Percentiles rank a stretch among this genome's conserved stretches.
phyloP scores from a whole-genome alignment of 2,329 filamentous ascomycete species.

The Epicoccum sorghinum region DNA sequence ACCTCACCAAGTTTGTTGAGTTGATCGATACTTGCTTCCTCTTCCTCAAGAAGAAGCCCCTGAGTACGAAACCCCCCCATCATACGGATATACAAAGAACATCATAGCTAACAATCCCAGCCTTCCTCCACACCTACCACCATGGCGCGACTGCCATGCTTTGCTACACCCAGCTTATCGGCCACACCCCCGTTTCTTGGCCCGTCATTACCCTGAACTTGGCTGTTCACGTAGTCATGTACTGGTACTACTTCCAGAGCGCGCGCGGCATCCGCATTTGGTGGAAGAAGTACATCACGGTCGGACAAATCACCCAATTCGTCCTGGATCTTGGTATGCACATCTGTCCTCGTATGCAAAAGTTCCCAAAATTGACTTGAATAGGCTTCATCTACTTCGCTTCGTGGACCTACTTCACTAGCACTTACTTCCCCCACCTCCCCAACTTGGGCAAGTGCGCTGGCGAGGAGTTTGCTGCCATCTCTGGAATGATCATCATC shows the following conservation, averaged over 20 bases:
- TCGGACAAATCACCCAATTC: conserved; percentile 96
- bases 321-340: conserved; percentile 88
- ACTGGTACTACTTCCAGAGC: conserved; percentile 99
- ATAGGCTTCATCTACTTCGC: conserved; percentile 97
- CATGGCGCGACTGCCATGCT: conserved; percentile 95
- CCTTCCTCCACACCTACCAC: conserved; percentile 99
- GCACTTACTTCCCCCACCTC: conserved; percentile 83
- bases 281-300: conserved; percentile 99
- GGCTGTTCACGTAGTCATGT: conserved; percentile 96
- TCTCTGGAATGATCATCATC: conserved; percentile 88
- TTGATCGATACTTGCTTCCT: conserved; percentile 95
- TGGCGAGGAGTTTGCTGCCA: conserved; percentile 95
- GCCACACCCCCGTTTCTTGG: conserved; percentile 92
- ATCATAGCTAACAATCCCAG: conserved; percentile 40
- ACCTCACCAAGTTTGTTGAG: conserved; percentile 97
- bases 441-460: conserved; percentile 87
- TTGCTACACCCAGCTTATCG: conserved; percentile 96
- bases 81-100: not conserved
- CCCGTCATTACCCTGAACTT: conserved; percentile 92
- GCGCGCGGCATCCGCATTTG: conserved; percentile 93
- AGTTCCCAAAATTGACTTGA: conserved; percentile 26
- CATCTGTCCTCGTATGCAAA: conserved; percentile 14
- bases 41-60: conserved; percentile 98
- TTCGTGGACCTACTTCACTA: conserved; percentile 98
- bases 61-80: conserved; percentile 63